phyloP scores from a whole-genome alignment of 1,139 yeast genomes.

The Arxiozyma heterogenica region DNA sequence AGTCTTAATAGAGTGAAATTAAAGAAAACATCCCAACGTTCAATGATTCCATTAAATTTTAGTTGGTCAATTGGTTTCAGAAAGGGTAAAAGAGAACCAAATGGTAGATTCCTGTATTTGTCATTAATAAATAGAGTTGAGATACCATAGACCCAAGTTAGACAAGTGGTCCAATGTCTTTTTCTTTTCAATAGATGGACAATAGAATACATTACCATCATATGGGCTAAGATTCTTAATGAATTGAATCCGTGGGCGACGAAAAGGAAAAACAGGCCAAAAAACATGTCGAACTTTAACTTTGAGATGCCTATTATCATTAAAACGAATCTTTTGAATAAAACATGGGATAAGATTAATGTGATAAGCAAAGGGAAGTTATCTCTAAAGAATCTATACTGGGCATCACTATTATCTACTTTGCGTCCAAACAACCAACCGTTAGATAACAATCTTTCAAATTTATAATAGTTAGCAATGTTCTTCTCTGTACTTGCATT shows the following conservation, averaged over 20 bases:
- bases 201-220: constrained; percentile 45
- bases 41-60: constrained; percentile 57
- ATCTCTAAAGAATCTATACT: constrained; percentile 79
- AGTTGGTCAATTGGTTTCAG: constrained; percentile 42
- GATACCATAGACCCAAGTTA: constrained; percentile 73
- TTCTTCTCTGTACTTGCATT: constrained; percentile 70
- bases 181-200: constrained; percentile 35
- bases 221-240: constrained; percentile 50
- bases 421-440: constrained; percentile 76
- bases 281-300: constrained; percentile 51
- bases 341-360: constrained; percentile 45
- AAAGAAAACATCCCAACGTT: constrained; percentile 93
- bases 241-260: constrained; percentile 75
- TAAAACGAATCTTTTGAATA: constrained; percentile 36
- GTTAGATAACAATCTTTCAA: constrained; percentile 48
- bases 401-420: constrained; percentile 85
- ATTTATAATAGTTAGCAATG: constrained; percentile 57
- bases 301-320: constrained; percentile 33
- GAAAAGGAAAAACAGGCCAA: constrained; percentile 61
- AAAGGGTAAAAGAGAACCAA: constrained; percentile 34
- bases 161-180: constrained; percentile 30
- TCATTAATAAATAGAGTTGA: constrained; percentile 72
- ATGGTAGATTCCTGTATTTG: constrained; percentile 45
- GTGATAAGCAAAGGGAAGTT: constrained; percentile 55
- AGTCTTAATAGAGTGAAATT: constrained; percentile 80